Evolutionary conservation across 2,329 filamentous ascomycete genomes (phyloP).

Genomic region (Arachnopeziza araneosa): DNA sequence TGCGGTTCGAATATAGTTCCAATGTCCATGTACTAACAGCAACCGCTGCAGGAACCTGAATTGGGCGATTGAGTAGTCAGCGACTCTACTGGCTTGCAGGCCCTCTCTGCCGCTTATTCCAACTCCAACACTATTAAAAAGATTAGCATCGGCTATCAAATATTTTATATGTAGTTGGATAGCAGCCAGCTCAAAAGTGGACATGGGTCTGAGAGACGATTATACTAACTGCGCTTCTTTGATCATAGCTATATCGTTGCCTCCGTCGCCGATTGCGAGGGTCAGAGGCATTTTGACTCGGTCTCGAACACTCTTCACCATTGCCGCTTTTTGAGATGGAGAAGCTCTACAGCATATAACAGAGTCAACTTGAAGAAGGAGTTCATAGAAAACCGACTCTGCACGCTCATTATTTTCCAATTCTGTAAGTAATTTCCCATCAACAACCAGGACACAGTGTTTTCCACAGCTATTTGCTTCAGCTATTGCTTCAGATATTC

Average conservation of each 20-base stretch:
- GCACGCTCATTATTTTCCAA: conserved; percentile 61
- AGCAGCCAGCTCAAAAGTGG: background rate
- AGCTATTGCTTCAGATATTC: background rate
- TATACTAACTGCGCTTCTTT: conserved; percentile 59
- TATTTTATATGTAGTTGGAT: background rate
- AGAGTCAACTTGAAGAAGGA: conserved; percentile 73
- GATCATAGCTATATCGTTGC: conserved; percentile 93
- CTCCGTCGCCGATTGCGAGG: conserved; percentile 84
- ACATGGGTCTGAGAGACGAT: background rate
- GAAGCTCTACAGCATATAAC: conserved; percentile 90
- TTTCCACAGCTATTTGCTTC: conserved; percentile 27
- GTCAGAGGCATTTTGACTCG: conserved; percentile 69
- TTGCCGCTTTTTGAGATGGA: conserved; percentile 80
- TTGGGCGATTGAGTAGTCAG: conserved; percentile 85
- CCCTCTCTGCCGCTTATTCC: conserved; percentile 89
- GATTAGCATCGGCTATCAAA: background rate
- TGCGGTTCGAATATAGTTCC: conserved; percentile 82
- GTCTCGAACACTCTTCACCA: conserved; percentile 72
- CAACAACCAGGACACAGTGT: conserved; percentile 78
- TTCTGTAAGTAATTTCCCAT: conserved; percentile 67
- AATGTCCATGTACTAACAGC: conserved; percentile 76
- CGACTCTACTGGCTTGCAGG: conserved; percentile 78
- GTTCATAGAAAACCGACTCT: conserved; percentile 62
- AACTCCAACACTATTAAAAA: conserved; percentile 56
- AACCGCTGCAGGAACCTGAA: conserved; percentile 80